Conservation (phyloP, 495 filamentous ascomycete genomes). For the Xylaria flabelliformis region DNA sequence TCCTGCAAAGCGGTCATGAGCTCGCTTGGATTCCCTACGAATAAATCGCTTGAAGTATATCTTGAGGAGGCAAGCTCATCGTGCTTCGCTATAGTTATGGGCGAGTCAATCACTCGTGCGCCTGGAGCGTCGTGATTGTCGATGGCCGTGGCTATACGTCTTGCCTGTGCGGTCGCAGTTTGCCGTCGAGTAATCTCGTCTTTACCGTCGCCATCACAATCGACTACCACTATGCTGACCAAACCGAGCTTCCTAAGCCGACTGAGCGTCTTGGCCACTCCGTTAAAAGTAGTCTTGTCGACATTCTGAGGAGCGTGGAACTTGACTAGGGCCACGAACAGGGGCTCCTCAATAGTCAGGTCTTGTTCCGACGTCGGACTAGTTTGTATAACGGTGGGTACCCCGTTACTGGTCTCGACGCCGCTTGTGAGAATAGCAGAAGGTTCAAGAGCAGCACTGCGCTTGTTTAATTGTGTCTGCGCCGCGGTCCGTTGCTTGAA, state of each 20-base stretch:
- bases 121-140: constrained; percentile 68
- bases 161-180: constrained; percentile 65
- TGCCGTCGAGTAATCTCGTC: constrained; percentile 36
- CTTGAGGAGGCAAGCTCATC: constrained; percentile 25
- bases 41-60: constrained; percentile 42
- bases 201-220: constrained; percentile 57
- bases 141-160: constrained; percentile 76
- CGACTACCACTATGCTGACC: constrained; percentile 80
- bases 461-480: constrained; percentile 31
- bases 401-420: constrained; percentile 27
- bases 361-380: constrained; percentile 61
- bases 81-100: constrained; percentile 49
- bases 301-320: constrained; percentile 74
- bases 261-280: constrained; percentile 80
- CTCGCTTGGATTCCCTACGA: constrained; percentile 56
- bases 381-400: constrained; percentile 15
- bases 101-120: constrained; percentile 72
- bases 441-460: constrained; percentile 7
- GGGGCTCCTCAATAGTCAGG: constrained; percentile 49
- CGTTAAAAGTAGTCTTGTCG: constrained; percentile 69
- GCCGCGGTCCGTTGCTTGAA: constrained; percentile 45
- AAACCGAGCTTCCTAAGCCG: constrained; percentile 84
- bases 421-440: constrained; percentile 16
- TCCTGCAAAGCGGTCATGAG: constrained; percentile 73
- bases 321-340: constrained; percentile 89